A percentile compares a stretch with the other conserved stretches of the same genome.
phyloP scores from a whole-genome alignment of 2,329 filamentous ascomycete species.

The Calycina marina region DNA sequence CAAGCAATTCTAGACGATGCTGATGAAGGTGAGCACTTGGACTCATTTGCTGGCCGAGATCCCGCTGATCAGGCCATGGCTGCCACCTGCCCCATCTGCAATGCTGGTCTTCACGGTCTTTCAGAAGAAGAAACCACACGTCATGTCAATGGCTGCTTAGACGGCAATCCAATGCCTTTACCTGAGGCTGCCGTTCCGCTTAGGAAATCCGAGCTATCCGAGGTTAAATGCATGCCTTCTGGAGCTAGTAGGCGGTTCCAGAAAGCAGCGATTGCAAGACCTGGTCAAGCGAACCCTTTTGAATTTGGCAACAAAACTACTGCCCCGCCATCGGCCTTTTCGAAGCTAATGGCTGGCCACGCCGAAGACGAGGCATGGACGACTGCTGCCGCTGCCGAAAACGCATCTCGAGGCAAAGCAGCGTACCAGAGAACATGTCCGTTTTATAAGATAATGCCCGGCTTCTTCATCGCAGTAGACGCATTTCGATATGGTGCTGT shows the following conservation, averaged over 20 bases:
- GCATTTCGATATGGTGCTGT: slow-evolving; percentile 93
- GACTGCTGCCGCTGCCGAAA: slow-evolving; percentile 66
- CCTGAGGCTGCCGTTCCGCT: too few species aligned
- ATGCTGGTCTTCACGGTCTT: slow-evolving; percentile 42
- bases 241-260: slow-evolving; percentile 35
- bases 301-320: slow-evolving; percentile 29
- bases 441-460: slow-evolving; percentile 96
- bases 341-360: slow-evolving; percentile 83
- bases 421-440: slow-evolving; percentile 85
- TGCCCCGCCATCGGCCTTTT: slow-evolving; percentile 58
- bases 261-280: slow-evolving; percentile 51
- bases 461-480: slow-evolving; percentile 85
- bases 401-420: slow-evolving; percentile 65
- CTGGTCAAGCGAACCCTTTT: slow-evolving; percentile 72
- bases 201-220: slow-evolving; percentile 21
- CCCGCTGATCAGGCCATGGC: slow-evolving; percentile 8
- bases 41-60: slow-evolving; percentile 11
- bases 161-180: slow-evolving; percentile 57
- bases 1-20: slow-evolving; percentile 53
- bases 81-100: slow-evolving; percentile 63
- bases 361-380: slow-evolving; percentile 87
- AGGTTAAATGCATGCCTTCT: slow-evolving; percentile 15
- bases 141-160: slow-evolving; percentile 88
- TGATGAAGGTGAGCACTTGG: slow-evolving; percentile 26
- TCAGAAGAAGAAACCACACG: slow-evolving; percentile 53